A percentile compares a stretch with the other conserved stretches of the same genome.
Conservation (phyloP, 768 basidiomycete species). For the Gautieria morchelliformis region DNA sequence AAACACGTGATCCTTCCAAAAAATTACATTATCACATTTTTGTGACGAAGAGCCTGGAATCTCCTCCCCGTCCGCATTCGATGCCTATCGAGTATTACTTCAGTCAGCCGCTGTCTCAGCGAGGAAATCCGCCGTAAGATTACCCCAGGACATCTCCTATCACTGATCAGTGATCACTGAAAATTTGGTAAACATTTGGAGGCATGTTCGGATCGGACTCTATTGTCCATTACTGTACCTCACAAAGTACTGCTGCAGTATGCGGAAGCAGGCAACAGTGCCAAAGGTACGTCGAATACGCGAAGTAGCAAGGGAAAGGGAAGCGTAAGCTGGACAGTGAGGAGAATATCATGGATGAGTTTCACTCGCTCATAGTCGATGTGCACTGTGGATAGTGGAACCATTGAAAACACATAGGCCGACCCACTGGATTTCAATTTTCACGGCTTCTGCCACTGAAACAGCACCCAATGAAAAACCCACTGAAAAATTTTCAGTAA, state of each 20-base stretch:
- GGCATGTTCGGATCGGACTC: conserved; percentile 47
- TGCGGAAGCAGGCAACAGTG: conserved; percentile 33
- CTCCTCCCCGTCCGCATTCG: conserved; percentile 25
- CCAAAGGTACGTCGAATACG: conserved; percentile 4
- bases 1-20: too few species aligned
- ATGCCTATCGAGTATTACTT: conserved; percentile 44
- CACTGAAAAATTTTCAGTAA: too few species aligned
- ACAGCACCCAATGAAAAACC: too few species aligned
- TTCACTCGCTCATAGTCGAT: conserved; percentile 70
- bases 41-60: neutral
- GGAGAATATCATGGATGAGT: conserved; percentile 81
- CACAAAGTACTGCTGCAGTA: conserved; percentile 52
- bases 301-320: conserved; percentile 34
- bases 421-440: too few species aligned
- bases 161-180: conserved; percentile 79
- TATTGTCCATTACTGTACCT: conserved; percentile 61
- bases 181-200: conserved; percentile 65
- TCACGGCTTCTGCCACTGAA: too few species aligned
- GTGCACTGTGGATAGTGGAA: too few species aligned
- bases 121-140: conserved; percentile 47
- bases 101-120: conserved; percentile 55
- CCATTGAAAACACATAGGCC: too few species aligned
- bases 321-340: conserved; percentile 49
- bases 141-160: conserved; percentile 76
- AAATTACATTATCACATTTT: too few species aligned